Base-by-base conservation (phyloP, 768 basidiomycete genomes). In the Lepiota brunneoincarnata region DNA sequence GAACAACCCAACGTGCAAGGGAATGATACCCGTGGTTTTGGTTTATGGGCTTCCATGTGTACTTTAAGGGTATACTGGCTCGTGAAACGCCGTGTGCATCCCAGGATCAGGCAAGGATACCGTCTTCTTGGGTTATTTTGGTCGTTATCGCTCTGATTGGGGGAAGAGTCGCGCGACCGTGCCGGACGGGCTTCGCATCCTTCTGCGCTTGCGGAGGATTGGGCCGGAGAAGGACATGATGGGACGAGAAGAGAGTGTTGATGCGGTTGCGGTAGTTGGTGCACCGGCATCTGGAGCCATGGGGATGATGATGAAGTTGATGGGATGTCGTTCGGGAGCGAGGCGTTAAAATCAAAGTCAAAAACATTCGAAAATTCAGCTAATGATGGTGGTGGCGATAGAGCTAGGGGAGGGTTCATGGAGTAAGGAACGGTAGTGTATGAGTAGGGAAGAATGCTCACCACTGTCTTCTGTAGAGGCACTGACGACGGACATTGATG, bases 41-140 rank as follows among this genome's bases (percentile, higher is more conserved):
- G 78, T 57, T 75, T 77, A 62, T 82, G 80, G 0, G 79, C 76
- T 51, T 77, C 76, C 75, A 79, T 75, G 59, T 82, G 80, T 35
- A 80, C 79, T 55, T 76, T 76, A 17, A 80, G 67, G 7, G 80
- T 81, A 61, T 81, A 80, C 56, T 80, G 75, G 55, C 75, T 78
- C 4, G 78, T 81, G 60, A 81, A 82, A 7, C 75, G 70, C 34
- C 79, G 73, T 31, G 66, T 65, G 61, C 80, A 82, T 3, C 75
- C 76, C 12, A 73, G 63, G 38, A 79, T 67, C 37, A 75, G 66
- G 58, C 80, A 80, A 11, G 77, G 78, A 54, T 78, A 76, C 20
- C 77, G 74, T 12, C 78, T 71, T 56, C 72, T 54, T 66, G 47
- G 63, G 63, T 38, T 66, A 59, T 39, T 65, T 34, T 67, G 67